Base-by-base conservation (phyloP, 1,139 yeast genomes). In the Fermentozyma sake region DNA sequence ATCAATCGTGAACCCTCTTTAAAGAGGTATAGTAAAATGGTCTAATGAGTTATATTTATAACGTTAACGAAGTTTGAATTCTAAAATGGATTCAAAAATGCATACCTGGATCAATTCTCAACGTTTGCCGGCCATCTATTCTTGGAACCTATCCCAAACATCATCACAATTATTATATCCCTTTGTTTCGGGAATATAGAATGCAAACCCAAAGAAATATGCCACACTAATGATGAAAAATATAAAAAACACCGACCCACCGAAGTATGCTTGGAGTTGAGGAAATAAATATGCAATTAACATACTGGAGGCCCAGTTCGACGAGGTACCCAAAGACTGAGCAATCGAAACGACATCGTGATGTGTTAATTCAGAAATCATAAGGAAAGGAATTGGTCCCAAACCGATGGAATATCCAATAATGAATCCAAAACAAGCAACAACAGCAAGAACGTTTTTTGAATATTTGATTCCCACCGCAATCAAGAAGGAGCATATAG, bases 151-250 rank as follows among this genome's bases (percentile, higher is more conserved):
- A n/a, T 19, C 37, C 68, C 68, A 61, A 0, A 58, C 60, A 18
- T 57, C 58, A 8, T 44, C 39, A 29, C 52, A 44, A 20, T 41
- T 41, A 25, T 41, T 39, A 20, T 40, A 41, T 4, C 52, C 55
- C 32, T 50, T 55, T 4, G 69, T 61, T 37, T 62, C 69, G 2
- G 68, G 69, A 2, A 62, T 56, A 20, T 29, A 41, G 10, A 28
- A 18, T 36, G 39, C 35, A 13, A 56, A 48, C 11, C 46, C 40
- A 3, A 43, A 16, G 18, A 50, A 40, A 29, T 50, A 57, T 2
- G 32, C 27, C 3, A 40, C 30, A 21, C 58, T 50, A 12, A 55
- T 39, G 11, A 33, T 37, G 6, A 48, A 43, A 34, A 61, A 61
- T 3, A 57, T 39, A 28, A 44, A 52, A 31, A 62, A 62, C 3